phyloP scores from a whole-genome alignment of 139 green algal genomes.

The Chlamydomonas eustigma region DNA sequence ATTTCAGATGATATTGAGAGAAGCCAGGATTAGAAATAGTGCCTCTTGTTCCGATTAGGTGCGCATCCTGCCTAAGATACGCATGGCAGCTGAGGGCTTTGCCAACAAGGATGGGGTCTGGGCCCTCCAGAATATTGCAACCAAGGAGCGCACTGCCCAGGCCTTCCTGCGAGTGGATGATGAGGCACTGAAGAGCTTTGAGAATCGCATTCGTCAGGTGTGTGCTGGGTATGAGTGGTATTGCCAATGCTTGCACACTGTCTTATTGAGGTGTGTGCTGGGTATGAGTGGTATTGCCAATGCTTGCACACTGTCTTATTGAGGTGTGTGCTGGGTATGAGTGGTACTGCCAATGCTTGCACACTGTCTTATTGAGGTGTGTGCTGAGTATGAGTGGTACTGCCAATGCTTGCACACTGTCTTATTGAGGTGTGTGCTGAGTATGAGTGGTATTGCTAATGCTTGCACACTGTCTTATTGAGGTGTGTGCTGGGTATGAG shows the following conservation, averaged over 20 bases:
- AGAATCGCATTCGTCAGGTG: slow-evolving; percentile 83
- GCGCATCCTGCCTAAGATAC: slow-evolving; percentile 93
- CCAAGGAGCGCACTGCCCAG: slow-evolving; percentile 94
- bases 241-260: background rate
- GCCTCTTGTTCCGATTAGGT: slow-evolving; percentile 51
- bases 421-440: too few relatives aligned
- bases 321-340: too few relatives aligned
- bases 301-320: too few relatives aligned
- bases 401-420: too few relatives aligned
- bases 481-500: too few relatives aligned
- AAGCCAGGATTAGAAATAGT: background rate
- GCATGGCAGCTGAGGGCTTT: slow-evolving; percentile 85
- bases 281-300: too few relatives aligned
- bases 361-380: too few relatives aligned
- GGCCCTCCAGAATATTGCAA: slow-evolving; percentile 94
- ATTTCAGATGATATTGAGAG: background rate
- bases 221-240: background rate
- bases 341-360: too few relatives aligned
- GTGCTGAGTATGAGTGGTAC: too few relatives aligned
- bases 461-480: too few relatives aligned
- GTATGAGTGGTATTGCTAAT: too few relatives aligned
- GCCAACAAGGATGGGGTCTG: slow-evolving; percentile 95
- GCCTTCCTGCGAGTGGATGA: slow-evolving; percentile 97
- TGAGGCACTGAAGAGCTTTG: slow-evolving; percentile 93
- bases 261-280: too few relatives aligned